Conservation (phyloP, 1,284 basidiomycete species). For the Ganoderma sp. region DNA sequence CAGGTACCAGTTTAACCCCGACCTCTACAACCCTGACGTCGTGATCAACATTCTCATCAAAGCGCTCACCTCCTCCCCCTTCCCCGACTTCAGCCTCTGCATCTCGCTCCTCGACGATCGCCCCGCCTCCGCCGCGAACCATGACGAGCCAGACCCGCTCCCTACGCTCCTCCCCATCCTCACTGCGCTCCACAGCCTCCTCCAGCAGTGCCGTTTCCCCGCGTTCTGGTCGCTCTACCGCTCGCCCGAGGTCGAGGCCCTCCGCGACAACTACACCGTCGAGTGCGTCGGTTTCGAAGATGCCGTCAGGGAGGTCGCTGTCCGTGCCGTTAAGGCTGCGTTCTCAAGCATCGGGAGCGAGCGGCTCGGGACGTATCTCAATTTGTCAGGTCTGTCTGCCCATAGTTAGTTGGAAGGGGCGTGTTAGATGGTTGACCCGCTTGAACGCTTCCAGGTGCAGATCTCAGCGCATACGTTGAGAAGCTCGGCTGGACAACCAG, state of each 20-base stretch:
- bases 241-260: constrained; percentile 68
- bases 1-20: constrained; percentile 96
- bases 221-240: constrained; percentile 84
- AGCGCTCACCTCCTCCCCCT: constrained; percentile 80
- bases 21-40: constrained; percentile 91
- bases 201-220: constrained; percentile 89
- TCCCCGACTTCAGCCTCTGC: constrained; percentile 94
- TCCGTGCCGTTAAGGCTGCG: constrained; percentile 78
- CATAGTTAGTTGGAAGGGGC: constrained; percentile 19
- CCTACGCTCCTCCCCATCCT: constrained; percentile 78
- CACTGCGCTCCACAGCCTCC: constrained; percentile 74
- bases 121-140: constrained; percentile 49
- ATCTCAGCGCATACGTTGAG: constrained; percentile 69
- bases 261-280: constrained; percentile 85
- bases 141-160: constrained; percentile 83
- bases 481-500: constrained; percentile 81
- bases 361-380: constrained; percentile 75
- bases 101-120: constrained; percentile 88
- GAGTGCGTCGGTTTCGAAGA: constrained; percentile 85
- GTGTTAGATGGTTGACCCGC: constrained; percentile 11
- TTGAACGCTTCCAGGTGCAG: constrained; percentile 49
- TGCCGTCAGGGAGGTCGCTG: constrained; percentile 75
- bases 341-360: constrained; percentile 78
- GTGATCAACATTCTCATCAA: constrained; percentile 95
- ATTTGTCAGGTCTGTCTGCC: constrained; percentile 60